Base-by-base conservation (phyloP, 306 rosid species). In the Cucurbita maxima region DNA sequence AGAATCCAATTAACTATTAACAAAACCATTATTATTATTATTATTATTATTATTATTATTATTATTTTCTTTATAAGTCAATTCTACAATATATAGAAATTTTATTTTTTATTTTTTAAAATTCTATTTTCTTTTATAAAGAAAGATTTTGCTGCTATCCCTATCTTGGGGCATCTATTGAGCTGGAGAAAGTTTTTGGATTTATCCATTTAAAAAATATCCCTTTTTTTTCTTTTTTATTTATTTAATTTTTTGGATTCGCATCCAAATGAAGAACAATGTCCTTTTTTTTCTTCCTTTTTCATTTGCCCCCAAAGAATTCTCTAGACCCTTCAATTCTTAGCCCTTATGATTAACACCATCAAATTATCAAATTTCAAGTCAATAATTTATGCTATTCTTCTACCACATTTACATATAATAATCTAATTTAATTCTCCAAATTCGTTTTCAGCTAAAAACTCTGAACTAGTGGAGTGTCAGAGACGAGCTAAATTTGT, bases 181-280 rank as follows among this genome's bases (percentile, higher is more conserved):
- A 75, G 89, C 80, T 82, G 86, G 80, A 82, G 76, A 62, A 77
- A 75, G 76, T 76, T 77, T 84, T 79, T 83, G 91, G 72, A 71
- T 84, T 79, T 87, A 87, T 87, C 89, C 93, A 79, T 51, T 80
- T 82, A 89, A 86, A 87, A 87, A 88, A 64, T n/a, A 8, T 18
- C 85, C 81, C 78, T 55, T 75, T 77, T 55, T 22, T 73, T 57
- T 47, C 8, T 76, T 80, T 72, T 25, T 25, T 1, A 1, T 25
- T 25, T 25, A n/a, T 6, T 44, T 44, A 0, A 9, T 78, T 56
- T 37, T 74, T 58, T 43, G 10, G 73, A 82, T 82, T 80, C 84
- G 88, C 83, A 82, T 85, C 90, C 72, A 71, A 72, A 58, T 51
- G 10, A 77, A 18, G 64, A 64, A 45, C 34, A 30, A 25, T 19